Conservation (phyloP, 2,329 filamentous ascomycete species). For the Triangularia verruculosa region DNA sequence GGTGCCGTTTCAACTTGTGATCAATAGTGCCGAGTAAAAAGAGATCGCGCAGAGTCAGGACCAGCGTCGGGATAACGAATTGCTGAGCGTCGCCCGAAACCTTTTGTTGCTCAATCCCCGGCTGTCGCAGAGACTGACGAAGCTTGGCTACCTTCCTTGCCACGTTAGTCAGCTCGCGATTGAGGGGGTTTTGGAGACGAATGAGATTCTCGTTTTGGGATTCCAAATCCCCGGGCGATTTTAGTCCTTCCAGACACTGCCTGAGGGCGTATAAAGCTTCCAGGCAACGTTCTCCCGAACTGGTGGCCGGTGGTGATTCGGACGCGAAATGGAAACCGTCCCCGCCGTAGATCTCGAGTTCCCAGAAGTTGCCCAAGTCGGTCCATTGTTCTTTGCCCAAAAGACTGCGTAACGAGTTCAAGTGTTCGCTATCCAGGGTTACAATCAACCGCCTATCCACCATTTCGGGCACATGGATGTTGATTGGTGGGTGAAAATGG, state of each 20-base stretch:
- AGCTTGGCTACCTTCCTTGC: background rate
- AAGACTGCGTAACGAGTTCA: background rate
- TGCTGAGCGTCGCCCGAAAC: background rate
- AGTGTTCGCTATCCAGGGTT: background rate
- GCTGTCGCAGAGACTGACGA: background rate
- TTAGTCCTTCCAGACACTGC: background rate
- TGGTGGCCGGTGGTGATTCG: background rate
- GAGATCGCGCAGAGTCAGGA: background rate
- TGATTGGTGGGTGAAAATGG: background rate
- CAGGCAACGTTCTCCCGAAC: background rate
- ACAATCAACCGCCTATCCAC: background rate
- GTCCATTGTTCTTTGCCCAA: background rate
- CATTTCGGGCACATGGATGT: background rate
- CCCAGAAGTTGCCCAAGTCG: background rate
- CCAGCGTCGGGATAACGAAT: background rate
- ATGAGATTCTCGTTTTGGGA: background rate
- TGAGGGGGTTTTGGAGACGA: background rate
- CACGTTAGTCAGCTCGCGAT: background rate
- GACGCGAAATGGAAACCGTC: background rate
- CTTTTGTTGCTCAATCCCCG: background rate
- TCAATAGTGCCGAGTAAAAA: conserved; percentile 8
- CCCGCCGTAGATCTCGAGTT: background rate
- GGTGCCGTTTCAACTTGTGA: conserved; percentile 2
- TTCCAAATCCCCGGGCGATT: background rate
- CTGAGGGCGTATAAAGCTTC: background rate